These are phyloP conservation scores for Pleurotus cornucopiae DNA, from an alignment of 768 basidiomycete genomes.

Conservation along the genomic window DNA sequence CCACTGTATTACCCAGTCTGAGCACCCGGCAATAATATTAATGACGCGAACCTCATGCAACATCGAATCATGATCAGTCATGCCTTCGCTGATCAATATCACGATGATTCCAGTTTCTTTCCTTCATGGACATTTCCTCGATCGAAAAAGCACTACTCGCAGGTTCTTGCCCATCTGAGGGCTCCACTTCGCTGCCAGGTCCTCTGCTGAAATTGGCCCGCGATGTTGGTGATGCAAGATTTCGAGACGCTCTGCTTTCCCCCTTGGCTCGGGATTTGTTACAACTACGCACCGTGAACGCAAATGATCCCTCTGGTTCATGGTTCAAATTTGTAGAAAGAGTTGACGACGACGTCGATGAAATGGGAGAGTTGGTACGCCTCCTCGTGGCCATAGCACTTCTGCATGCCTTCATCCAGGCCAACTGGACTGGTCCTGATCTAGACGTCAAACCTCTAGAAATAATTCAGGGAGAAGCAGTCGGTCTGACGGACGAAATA, in stretches of 20 bases:
- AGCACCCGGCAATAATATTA: too few relatives aligned
- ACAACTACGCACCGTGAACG: constrained; percentile 15
- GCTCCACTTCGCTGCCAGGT: constrained; percentile 16
- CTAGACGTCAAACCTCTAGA: constrained; percentile 54
- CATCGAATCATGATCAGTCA: too few relatives aligned
- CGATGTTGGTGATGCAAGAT: constrained; percentile 55
- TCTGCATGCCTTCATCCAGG: constrained; percentile 87
- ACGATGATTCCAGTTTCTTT: too few relatives aligned
- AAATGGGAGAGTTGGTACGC: constrained; percentile 48
- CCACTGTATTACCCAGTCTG: too few relatives aligned
- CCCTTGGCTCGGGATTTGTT: constrained; percentile 38
- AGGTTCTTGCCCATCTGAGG: constrained; percentile 34
- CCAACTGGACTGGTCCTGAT: constrained; percentile 95
- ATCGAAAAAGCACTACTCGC: constrained; percentile 58
- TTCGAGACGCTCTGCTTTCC: constrained; percentile 49
- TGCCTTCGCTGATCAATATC: too few relatives aligned
- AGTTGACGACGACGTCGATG: constrained; percentile 20
- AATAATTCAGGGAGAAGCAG: constrained; percentile 23
- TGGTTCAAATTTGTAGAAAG: constrained; percentile 26
- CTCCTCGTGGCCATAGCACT: constrained; percentile 73
- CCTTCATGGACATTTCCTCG: constrained; percentile 15
- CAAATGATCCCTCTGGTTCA: constrained; percentile 27
- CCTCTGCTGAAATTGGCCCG: constrained; percentile 38
- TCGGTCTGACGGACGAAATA: constrained; percentile 34
- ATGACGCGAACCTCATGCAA: too few relatives aligned